Evolutionary conservation across 257 asterid genomes (phyloP), one percentile per base, ranked within the genome.

Genomic region (Linderniella brevidens): DNA sequence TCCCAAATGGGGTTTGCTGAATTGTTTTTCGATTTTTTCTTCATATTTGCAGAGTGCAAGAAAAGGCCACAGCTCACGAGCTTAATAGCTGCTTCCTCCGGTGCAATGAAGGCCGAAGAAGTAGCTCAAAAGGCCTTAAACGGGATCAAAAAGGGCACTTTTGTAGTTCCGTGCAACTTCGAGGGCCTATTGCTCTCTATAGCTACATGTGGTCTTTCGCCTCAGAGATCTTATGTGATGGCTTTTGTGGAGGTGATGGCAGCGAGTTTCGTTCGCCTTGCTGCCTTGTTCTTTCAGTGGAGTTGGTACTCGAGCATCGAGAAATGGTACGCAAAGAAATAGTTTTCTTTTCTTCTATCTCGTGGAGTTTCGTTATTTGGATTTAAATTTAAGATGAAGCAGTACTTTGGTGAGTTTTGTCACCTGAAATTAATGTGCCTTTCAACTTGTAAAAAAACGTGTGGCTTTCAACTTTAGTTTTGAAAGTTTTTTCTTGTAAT

Each of bases 91-190:
- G 83, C 74, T 56, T 86, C 96, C 49, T 85, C 99, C 51, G 93
- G 94, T 29, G 79, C 84, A 54, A 82, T 85, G 96, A 85, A 77
- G 70, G 92, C 99, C 8, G 86, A 79, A 8, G 80, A 75, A 18
- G 99, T 90, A 12, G 99, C 99, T 32, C 53, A 64, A 53, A 81
- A 73, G 38, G 55, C 94, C 8, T 58, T 86, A 63, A 40, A 52
- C 0, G 99, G 94, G 40, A 78, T 90, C 15, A 76, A 71, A 50
- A 71, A 77, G 5, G 92, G 79, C 14, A 63, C 74, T 7, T 90
- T 85, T 51, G 62, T 73, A 12, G 82, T 90, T 19, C 72, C 93
- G 50, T 85, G 99, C 77, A 90, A 90, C 72, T 67, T 82, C 1
- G 88, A 77, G 63, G 94, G 99, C 4, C 50, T 62, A 57, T 15